phyloP scores from a whole-genome alignment of 2,329 filamentous ascomycete genomes.

The Monilinia fructigena region DNA sequence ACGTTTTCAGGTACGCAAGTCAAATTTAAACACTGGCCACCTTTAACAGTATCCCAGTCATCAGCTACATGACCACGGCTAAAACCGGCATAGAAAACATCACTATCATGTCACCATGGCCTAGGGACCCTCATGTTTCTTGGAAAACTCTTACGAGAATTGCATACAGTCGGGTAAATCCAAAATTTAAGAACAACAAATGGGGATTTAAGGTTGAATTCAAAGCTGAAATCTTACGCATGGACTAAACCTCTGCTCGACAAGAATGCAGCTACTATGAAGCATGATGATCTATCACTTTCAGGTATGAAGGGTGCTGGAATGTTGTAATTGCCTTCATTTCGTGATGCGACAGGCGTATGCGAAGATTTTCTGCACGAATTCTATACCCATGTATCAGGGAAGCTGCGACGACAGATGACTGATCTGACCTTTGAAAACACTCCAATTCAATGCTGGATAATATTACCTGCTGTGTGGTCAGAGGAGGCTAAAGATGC shows the following conservation, averaged over 20 bases:
- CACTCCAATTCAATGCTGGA: conserved; percentile 33
- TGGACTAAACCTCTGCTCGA: conserved; percentile 30
- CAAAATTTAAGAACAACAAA: too few relatives aligned
- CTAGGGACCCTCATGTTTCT: too few relatives aligned
- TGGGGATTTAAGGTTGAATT: too few relatives aligned
- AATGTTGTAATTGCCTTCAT: conserved; percentile 28
- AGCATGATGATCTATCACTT: conserved; percentile 30
- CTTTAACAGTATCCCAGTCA: background rate
- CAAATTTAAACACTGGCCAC: background rate
- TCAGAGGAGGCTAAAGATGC: conserved; percentile 34
- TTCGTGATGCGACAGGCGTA: conserved; percentile 27
- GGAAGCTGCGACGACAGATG: conserved; percentile 23
- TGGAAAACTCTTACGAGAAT: too few relatives aligned
- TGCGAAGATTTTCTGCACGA: conserved; percentile 33
- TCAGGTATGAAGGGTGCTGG: conserved; percentile 13
- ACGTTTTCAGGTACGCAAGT: conserved; percentile 31
- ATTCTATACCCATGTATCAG: conserved; percentile 27
- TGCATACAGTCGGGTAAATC: too few relatives aligned
- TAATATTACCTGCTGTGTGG: conserved; percentile 36
- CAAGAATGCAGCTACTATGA: conserved; percentile 24
- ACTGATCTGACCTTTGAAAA: conserved; percentile 24
- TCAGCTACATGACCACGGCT: too few relatives aligned
- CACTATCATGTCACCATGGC: too few relatives aligned
- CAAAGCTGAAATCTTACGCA: too few relatives aligned
- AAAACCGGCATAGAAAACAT: too few relatives aligned